Conservation (phyloP, 139 green algal genomes). For the Chlamydomonas applanata region DNA sequence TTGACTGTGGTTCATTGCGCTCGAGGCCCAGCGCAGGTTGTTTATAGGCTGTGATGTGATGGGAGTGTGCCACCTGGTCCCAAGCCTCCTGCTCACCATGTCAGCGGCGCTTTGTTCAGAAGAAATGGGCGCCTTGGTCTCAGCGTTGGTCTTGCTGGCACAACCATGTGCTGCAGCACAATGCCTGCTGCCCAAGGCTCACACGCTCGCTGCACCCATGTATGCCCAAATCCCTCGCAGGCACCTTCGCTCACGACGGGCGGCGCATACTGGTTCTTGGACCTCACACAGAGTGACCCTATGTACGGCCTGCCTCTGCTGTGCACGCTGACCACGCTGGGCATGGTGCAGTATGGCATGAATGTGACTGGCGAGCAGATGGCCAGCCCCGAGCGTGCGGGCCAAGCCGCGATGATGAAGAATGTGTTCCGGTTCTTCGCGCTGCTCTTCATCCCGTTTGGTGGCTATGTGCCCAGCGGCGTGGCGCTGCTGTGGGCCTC, state of each 20-base stretch:
- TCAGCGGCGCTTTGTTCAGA: no score
- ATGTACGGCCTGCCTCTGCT: slow-evolving; percentile 75
- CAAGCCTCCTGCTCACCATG: no score
- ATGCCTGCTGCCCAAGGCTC: no score
- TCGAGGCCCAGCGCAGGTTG: no score
- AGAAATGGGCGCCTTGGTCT: no score
- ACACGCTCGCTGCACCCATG: no score
- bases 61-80: no score
- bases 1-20: no score
- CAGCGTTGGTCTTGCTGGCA: neutral
- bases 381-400: neutral
- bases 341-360: slow-evolving; percentile 70
- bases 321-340: slow-evolving; percentile 67
- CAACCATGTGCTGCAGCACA: neutral
- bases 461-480: slow-evolving; percentile 50
- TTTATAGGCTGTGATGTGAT: no score
- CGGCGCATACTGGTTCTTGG: slow-evolving; percentile 77
- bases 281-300: slow-evolving; percentile 83
- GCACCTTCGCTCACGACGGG: slow-evolving; percentile 71
- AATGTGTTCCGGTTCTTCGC: slow-evolving; percentile 11
- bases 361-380: slow-evolving; percentile 48
- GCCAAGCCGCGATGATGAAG: slow-evolving; percentile 7
- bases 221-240: no score
- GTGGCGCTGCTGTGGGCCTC: slow-evolving; percentile 39
- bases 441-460: slow-evolving; percentile 61